These are phyloP conservation scores for Akebia trifoliata DNA, from an alignment of 164 flowering plant species.

Conservation along the genomic window DNA sequence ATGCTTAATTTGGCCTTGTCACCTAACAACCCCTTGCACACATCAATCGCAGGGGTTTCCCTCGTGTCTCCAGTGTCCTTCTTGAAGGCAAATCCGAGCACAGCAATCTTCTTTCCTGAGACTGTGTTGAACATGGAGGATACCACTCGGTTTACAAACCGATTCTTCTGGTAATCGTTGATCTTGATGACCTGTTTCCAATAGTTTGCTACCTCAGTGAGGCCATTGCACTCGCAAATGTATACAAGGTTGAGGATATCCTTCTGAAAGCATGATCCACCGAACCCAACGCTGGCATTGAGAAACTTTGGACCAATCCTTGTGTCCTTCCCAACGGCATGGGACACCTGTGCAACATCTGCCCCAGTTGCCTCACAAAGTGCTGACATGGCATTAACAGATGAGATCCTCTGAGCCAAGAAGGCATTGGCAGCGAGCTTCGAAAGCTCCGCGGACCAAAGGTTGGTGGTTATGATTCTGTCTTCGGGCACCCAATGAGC, in stretches of 20 bases:
- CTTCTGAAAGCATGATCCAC: constrained; percentile 50
- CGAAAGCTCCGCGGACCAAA: constrained; percentile 19
- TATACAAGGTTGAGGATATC: constrained; percentile 53
- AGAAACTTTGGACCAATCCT: constrained; percentile 47
- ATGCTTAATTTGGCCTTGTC: constrained; percentile 10
- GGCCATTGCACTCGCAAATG: constrained; percentile 52
- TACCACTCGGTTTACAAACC: constrained; percentile 50
- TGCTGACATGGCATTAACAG: constrained; percentile 61
- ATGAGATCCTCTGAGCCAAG: constrained; percentile 58
- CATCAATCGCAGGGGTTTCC: constrained; percentile 19
- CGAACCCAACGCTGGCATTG: constrained; percentile 43
- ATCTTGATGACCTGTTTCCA: constrained; percentile 62
- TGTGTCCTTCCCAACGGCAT: constrained; percentile 26
- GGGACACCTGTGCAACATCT: constrained; percentile 33
- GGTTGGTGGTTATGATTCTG: constrained; percentile 12
- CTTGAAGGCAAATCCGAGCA: constrained; percentile 59
- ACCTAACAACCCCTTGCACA: constrained; percentile 12
- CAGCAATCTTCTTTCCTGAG: constrained; percentile 48
- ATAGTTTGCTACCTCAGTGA: constrained; percentile 49
- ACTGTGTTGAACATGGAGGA: constrained; percentile 33
- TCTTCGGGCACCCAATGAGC: constrained; percentile 23
- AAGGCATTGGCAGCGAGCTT: constrained; percentile 65
- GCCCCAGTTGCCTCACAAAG: constrained; percentile 20
- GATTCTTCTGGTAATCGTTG: constrained; percentile 50
- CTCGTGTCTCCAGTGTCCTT: constrained; percentile 24